A percentile compares a stretch with the other conserved stretches of the same genome.
These are phyloP conservation scores for Leersia perrieri DNA, from an alignment of 176 grass and related monocot genomes.

Conservation along the genomic window DNA sequence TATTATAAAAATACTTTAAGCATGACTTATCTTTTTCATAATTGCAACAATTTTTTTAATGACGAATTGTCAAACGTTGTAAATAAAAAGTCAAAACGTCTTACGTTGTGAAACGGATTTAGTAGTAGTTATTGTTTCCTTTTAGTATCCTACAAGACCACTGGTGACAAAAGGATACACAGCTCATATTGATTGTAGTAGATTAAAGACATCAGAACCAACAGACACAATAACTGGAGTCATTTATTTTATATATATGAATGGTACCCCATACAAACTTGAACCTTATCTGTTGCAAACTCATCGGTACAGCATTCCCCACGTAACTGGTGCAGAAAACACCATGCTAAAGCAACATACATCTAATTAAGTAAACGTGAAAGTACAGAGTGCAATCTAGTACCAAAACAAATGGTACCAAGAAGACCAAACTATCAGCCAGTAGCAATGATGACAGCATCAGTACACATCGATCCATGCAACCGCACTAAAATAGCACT, in stretches of 20 bases:
- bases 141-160: neutral
- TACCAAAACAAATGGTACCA: neutral
- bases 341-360: neutral
- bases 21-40: no score
- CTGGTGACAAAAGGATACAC: neutral
- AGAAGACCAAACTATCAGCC: neutral
- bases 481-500: neutral
- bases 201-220: neutral
- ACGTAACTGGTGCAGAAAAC: neutral
- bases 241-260: neutral
- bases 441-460: neutral
- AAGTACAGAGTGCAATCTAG: constrained; percentile 7
- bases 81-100: no score
- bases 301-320: neutral
- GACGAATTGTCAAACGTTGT: no score
- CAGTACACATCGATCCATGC: neutral
- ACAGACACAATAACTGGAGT: neutral
- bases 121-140: neutral
- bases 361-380: constrained; percentile 7
- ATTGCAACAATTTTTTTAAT: no score
- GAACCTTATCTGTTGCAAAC: neutral
- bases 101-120: no score
- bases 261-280: neutral
- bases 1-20: no score
- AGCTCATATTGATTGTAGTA: neutral